Conservation (phyloP, 768 basidiomycete genomes). For the Leucocoprinus birnbaumii region DNA sequence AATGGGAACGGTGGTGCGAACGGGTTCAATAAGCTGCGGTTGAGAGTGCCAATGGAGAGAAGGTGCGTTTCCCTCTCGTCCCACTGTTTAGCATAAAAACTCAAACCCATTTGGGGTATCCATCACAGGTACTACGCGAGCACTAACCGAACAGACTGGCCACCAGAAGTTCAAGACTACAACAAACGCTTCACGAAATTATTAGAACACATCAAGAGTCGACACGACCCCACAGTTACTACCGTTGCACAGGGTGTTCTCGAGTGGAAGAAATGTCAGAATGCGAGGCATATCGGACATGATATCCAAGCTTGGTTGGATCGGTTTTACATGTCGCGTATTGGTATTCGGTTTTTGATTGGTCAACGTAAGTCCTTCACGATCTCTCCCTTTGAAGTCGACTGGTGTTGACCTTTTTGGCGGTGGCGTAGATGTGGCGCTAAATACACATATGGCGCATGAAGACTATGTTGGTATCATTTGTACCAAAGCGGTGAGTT, state of each 20-base stretch:
- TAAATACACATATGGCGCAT: constrained; percentile 90
- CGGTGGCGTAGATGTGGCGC: constrained; percentile 74
- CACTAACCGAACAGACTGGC: constrained; percentile 68
- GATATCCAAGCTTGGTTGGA: constrained; percentile 97
- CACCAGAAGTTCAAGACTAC: constrained; percentile 92
- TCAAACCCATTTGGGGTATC: constrained; percentile 10
- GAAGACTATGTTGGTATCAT: constrained; percentile 96
- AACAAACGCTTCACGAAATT: constrained; percentile 87
- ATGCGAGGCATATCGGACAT: constrained; percentile 67
- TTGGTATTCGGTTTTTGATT: constrained; percentile 94
- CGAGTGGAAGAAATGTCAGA: constrained; percentile 87
- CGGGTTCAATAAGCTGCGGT: constrained; percentile 54
- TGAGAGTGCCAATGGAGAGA: constrained; percentile 82
- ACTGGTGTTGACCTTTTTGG: not conserved
- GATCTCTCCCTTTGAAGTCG: not conserved
- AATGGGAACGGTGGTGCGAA: constrained; percentile 37
- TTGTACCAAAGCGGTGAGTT: constrained; percentile 80
- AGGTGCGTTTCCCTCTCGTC: constrained; percentile 45
- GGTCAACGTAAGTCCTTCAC: constrained; percentile 74
- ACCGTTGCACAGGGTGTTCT: constrained; percentile 95
- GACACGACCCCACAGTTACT: constrained; percentile 97
- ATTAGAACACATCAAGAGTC: constrained; percentile 84
- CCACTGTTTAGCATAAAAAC: constrained; percentile 6
- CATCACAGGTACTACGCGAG: constrained; percentile 78
- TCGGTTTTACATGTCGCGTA: constrained; percentile 94